These are phyloP conservation scores for Penicillium thymicola DNA, from an alignment of 2,329 filamentous ascomycete genomes.

Conservation along the genomic window DNA sequence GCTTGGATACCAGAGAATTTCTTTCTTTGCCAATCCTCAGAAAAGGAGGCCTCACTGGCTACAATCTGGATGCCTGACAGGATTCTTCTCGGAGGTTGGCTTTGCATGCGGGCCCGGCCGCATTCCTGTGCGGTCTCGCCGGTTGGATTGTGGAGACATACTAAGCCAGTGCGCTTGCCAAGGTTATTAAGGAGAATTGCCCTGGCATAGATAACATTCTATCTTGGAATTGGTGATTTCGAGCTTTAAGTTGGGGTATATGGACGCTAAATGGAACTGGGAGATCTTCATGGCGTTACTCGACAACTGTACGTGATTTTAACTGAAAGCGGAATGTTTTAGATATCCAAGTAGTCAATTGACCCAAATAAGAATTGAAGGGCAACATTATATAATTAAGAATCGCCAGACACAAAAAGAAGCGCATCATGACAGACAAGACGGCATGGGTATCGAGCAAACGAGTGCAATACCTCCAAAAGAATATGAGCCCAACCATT, in stretches of 20 bases:
- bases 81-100: constrained; percentile 43
- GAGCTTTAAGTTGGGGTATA: constrained; percentile 49
- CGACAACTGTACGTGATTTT: not conserved
- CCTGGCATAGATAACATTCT: constrained; percentile 53
- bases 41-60: constrained; percentile 41
- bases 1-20: constrained; percentile 52
- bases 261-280: constrained; percentile 32
- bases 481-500: constrained; percentile 19
- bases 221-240: constrained; percentile 50
- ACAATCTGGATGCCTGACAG: constrained; percentile 53
- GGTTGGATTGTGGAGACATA: constrained; percentile 56
- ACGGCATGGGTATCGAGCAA: constrained; percentile 19
- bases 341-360: not conserved
- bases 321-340: not conserved
- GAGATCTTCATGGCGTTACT: not conserved
- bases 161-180: constrained; percentile 50
- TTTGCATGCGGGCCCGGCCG: constrained; percentile 44
- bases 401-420: constrained; percentile 4
- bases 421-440: not conserved
- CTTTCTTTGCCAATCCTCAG: constrained; percentile 51
- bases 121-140: constrained; percentile 47
- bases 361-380: not conserved
- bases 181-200: constrained; percentile 44
- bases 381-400: constrained; percentile 10
- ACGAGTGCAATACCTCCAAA: constrained; percentile 11